Evolutionary conservation across 192 early-diverging fungal species (phyloP).

Genomic region (Rhizoclosmatium sp.): DNA sequence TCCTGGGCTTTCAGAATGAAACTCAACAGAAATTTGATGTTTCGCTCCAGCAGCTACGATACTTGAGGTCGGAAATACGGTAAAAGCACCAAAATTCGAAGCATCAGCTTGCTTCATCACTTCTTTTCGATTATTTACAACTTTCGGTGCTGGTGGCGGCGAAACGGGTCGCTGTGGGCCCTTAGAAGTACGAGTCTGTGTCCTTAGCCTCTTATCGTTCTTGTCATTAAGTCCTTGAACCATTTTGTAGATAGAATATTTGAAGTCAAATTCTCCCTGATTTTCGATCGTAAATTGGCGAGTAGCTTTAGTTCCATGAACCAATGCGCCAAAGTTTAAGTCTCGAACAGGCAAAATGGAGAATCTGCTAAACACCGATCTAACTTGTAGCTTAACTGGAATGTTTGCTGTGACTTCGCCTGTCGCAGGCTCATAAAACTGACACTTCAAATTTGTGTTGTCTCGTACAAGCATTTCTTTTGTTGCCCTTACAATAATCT

Average conservation of each 20-base stretch:
- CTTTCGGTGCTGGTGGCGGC: conserved; percentile 43
- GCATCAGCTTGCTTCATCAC: conserved; percentile 61
- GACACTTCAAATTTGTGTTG: conserved; percentile 56
- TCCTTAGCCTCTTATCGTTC: conserved; percentile 46
- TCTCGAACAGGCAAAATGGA: conserved; percentile 62
- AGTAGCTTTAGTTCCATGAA: conserved; percentile 64
- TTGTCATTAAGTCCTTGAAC: conserved; percentile 47
- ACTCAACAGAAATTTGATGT: conserved; percentile 66
- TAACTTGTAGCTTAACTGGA: conserved; percentile 60
- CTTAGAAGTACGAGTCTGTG: conserved; percentile 52
- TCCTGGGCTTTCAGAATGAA: conserved; percentile 65
- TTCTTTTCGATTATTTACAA: conserved; percentile 56
- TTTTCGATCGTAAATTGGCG: conserved; percentile 68
- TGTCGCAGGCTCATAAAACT: conserved; percentile 67
- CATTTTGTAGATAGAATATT: conserved; percentile 64
- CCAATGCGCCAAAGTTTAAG: conserved; percentile 68
- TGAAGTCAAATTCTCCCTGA: conserved; percentile 70
- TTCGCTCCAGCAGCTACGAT: conserved; percentile 58
- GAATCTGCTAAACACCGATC: conserved; percentile 67
- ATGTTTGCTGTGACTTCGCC: conserved; percentile 63
- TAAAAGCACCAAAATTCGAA: conserved; percentile 66
- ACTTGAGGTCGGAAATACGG: conserved; percentile 63
- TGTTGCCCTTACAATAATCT: conserved; percentile 59
- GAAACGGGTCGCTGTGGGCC: conserved; percentile 41
- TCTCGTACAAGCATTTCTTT: conserved; percentile 56